Base-by-base conservation (phyloP, 2,329 filamentous ascomycete species). In the Zymoseptoria pseudotritici region DNA sequence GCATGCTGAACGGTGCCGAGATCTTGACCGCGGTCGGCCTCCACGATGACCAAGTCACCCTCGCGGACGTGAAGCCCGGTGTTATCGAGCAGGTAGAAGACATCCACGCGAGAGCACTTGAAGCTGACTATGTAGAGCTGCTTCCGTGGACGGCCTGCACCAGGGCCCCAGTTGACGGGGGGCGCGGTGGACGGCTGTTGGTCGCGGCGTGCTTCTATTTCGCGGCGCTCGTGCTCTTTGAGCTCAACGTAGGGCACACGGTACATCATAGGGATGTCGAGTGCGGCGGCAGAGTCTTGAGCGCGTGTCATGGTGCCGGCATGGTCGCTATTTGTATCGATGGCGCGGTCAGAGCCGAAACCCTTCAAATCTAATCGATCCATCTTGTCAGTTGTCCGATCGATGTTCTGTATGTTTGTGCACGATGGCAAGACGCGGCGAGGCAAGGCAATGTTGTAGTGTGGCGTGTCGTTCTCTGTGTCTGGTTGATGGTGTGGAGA, bases 41-140 rank as follows among this genome's bases (percentile, higher is more conserved):
- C 94, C 19, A 97, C 92, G 66, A 99, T 97, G 62, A 99, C 95
- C 56, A 97, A 81, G 72, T 99, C 94, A 31, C 94, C 94, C 19
- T 88, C 86, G 69, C 92, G 94, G 57, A 97, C 89, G 20, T 89
- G 89, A 31, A 99, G 81, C 2, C 94, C 94, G 5, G 92, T 97
- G 62, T 93, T 92, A 73, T 97, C 92, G 73, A 96, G 92, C 36
- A 97, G 91, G 75, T 96, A 97, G 74, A 97, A 99, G 9, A 97
- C 90, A 71, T 97, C 94, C 46, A 93, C 92, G 63, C 94, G 85
- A 42, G 90, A 91, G 73, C 92, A 97, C 75, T 99, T 99, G 83
- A 99, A 99, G 6, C 93, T 85, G 17, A 99, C 93, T 57, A 99
- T 88, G 73, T 93, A 93, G 8, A 96, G 81, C 7, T 87, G 64